Percentiles rank a stretch among this genome's conserved stretches.
These are phyloP conservation scores for Metarhizium guizhouense DNA, from an alignment of 2,329 filamentous ascomycete genomes.

Conservation along the genomic window DNA sequence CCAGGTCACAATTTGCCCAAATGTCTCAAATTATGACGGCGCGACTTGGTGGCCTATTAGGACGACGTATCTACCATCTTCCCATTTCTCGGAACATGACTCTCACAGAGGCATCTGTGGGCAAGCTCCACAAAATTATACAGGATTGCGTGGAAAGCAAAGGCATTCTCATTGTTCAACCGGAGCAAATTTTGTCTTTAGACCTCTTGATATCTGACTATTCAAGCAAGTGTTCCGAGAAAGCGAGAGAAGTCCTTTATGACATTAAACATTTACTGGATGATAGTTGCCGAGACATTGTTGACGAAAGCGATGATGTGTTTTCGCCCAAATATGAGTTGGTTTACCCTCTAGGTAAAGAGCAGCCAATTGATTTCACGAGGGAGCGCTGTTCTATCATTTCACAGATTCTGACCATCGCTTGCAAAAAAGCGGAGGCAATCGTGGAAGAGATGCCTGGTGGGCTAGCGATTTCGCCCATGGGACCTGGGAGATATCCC, in stretches of 20 bases:
- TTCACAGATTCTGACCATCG: not conserved
- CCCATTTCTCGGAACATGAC: not conserved
- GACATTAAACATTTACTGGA: conserved; percentile 27
- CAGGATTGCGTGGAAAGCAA: not conserved
- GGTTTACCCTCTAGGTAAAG: conserved; percentile 50
- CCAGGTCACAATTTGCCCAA: not conserved
- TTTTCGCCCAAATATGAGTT: conserved; percentile 50
- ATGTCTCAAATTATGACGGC: not conserved
- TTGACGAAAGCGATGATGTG: conserved; percentile 56
- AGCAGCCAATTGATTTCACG: conserved; percentile 33
- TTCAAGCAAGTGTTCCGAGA: conserved; percentile 17
- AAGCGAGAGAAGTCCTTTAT: conserved; percentile 20
- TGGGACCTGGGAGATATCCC: not conserved
- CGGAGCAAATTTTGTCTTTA: conserved; percentile 54
- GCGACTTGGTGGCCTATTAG: not conserved
- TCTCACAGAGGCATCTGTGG: not conserved
- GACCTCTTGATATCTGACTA: conserved; percentile 48
- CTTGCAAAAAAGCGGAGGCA: not conserved
- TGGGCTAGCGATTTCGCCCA: not conserved
- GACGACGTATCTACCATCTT: not conserved
- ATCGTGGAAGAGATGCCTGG: not conserved
- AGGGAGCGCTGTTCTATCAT: not conserved
- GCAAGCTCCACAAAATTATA: not conserved
- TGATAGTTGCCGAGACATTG: conserved; percentile 38
- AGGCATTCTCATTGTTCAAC: conserved; percentile 49